These are phyloP conservation scores for Caloboletus inedulis DNA, from an alignment of 1,284 basidiomycete species.

Conservation along the genomic window DNA sequence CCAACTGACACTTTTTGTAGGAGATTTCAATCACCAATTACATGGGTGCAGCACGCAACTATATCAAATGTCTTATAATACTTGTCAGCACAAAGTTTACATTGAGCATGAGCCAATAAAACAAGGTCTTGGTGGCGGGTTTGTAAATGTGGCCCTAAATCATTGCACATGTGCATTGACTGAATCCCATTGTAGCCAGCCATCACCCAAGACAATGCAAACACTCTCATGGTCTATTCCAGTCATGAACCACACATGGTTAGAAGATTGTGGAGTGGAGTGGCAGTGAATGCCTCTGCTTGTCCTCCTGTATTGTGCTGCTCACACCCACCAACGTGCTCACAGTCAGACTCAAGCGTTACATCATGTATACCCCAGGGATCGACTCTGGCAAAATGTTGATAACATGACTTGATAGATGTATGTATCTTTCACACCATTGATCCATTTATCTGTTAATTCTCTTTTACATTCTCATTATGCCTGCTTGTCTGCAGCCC, in stretches of 20 bases:
- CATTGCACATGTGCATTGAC: background rate
- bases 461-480: background rate
- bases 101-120: conserved; percentile 70
- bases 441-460: background rate
- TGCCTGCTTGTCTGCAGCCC: background rate
- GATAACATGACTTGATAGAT: conserved; percentile 45
- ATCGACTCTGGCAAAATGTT: conserved; percentile 64
- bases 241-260: conserved; percentile 84
- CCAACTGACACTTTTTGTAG: conserved; percentile 33
- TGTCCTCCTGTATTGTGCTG: background rate
- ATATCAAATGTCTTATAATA: conserved; percentile 78
- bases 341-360: conserved; percentile 58
- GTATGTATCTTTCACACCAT: conserved; percentile 29
- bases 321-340: conserved; percentile 37
- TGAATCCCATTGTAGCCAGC: conserved; percentile 15
- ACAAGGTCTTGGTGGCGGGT: conserved; percentile 81
- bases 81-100: conserved; percentile 80
- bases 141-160: conserved; percentile 48
- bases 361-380: conserved; percentile 62
- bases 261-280: conserved; percentile 81
- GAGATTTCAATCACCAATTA: conserved; percentile 86
- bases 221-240: conserved; percentile 80
- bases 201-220: conserved; percentile 46
- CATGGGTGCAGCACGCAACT: conserved; percentile 78
- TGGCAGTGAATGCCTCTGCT: conserved; percentile 46